A percentile compares a stretch with the other conserved stretches of the same genome.
These are phyloP conservation scores for Termitomyces bulborhizus DNA, from an alignment of 768 basidiomycete species.

Conservation along the genomic window DNA sequence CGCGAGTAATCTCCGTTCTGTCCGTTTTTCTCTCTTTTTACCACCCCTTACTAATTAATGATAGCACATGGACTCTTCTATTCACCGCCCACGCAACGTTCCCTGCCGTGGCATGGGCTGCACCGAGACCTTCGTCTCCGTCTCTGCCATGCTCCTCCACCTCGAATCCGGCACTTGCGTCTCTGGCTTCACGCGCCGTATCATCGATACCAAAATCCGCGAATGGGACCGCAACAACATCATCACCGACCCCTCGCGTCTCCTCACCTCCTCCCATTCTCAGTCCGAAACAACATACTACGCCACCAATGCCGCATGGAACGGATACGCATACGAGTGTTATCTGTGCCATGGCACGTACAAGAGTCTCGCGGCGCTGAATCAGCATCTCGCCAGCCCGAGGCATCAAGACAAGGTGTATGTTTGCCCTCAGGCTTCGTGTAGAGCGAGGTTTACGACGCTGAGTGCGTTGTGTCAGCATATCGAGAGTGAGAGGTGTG, in stretches of 20 bases:
- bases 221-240: constrained; percentile 36
- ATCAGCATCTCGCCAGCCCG: constrained; percentile 62
- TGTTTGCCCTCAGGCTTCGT: constrained; percentile 44
- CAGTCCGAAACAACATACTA: constrained; percentile 15
- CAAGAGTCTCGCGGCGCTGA: constrained; percentile 36
- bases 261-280: constrained; percentile 30
- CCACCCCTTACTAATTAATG: not conserved
- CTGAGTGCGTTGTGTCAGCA: constrained; percentile 60
- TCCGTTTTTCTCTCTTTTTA: constrained; percentile 2
- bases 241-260: constrained; percentile 51
- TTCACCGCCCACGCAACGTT: constrained; percentile 34
- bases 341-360: constrained; percentile 49
- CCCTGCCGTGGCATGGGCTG: constrained; percentile 39
- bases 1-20: constrained; percentile 27
- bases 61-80: constrained; percentile 48
- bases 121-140: constrained; percentile 38
- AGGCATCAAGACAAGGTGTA: constrained; percentile 48
- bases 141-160: constrained; percentile 52
- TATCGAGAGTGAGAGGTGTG: constrained; percentile 59
- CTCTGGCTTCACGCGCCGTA: constrained; percentile 37
- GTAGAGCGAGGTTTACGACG: constrained; percentile 36
- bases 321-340: constrained; percentile 51
- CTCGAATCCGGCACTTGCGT: constrained; percentile 54
- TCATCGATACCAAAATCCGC: constrained; percentile 36
- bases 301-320: constrained; percentile 34